Base-by-base conservation (phyloP, 1,139 yeast genomes). In the Eremothecium cymbalariae region DNA sequence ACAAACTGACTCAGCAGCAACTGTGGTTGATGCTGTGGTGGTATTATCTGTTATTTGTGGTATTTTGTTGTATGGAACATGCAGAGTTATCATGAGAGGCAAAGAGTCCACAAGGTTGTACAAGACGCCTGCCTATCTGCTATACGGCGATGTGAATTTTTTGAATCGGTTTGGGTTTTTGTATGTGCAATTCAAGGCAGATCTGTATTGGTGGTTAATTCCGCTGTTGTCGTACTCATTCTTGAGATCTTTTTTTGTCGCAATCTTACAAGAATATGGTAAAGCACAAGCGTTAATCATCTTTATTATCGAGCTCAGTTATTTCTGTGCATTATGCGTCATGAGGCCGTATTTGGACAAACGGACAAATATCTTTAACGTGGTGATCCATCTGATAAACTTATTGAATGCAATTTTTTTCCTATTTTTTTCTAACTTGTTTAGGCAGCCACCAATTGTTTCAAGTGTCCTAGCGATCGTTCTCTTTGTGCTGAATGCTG, bases 341-440 rank as follows among this genome's bases (percentile, higher is more conserved):
- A 64, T 71, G 42, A 75, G 90, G 59, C 98, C 98, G 4, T 90
- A 74, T 57, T 77, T 93, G 90, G 97, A 90, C 64, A 86, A 81
- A 61, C 73, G 94, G 61, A 88, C 97, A 17, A 90, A 93, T 55
- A 79, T 77, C 18, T 83, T 88, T 70, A 90, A 88, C 62, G 88
- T 90, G 50, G 72, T 83, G 33, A 85, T 90, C 50, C 74, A 83
- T 21, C 72, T 83, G 28, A 77, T 90, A 49, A 82, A 79, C 52
- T 71, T 86, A 37, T 63, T 88, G 52, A 88, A 88, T 58, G 77
- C 95, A 1, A 62, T 90, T 35, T 81, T 90, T 64, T 88, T 84
- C 60, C 63, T 86, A 65, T 86, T 90, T 63, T 90, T 86, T 64
- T 83, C 95, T 18, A 75, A 80, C 50, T 65, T 90, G 33, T 88